Conservation (phyloP, 2,329 filamentous ascomycete genomes). For the Exophiala sp. region DNA sequence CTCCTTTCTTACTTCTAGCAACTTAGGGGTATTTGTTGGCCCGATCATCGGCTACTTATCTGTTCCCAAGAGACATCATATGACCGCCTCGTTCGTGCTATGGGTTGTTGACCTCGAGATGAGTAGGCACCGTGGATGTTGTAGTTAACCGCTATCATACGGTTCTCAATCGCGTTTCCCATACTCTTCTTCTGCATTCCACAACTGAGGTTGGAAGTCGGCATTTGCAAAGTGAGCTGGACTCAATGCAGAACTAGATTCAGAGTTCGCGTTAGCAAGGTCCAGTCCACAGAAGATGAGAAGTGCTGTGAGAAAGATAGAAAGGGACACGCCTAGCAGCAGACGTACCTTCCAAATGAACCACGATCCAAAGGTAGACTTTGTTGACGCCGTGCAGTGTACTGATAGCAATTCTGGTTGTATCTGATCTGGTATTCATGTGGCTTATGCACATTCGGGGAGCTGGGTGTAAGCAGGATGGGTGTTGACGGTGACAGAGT, state of each 20-base stretch:
- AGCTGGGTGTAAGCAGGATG: not conserved
- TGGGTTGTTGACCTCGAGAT: not conserved
- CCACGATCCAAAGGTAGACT: constrained; percentile 19
- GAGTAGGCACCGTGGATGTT: not conserved
- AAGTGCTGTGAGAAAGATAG: not conserved
- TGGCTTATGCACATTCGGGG: not conserved
- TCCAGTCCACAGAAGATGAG: not conserved
- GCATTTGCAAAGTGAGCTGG: constrained; percentile 46
- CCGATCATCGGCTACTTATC: no score
- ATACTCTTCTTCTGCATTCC: constrained; percentile 38
- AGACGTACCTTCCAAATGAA: constrained; percentile 18
- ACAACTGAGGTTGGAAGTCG: constrained; percentile 46
- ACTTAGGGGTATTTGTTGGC: no score
- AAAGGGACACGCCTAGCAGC: not conserved
- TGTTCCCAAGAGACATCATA: no score
- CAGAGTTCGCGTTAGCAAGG: not conserved
- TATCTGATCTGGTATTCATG: constrained; percentile 18
- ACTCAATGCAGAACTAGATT: constrained; percentile 41
- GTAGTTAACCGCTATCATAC: not conserved
- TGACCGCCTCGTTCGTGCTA: no score
- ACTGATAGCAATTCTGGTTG: constrained; percentile 15
- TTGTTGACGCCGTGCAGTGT: constrained; percentile 11
- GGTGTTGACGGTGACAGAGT: constrained; percentile 1
- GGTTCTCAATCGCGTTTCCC: constrained; percentile 12
- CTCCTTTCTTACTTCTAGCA: no score